A percentile compares a stretch with the other conserved stretches of the same genome.
phyloP scores from a whole-genome alignment of 2,329 filamentous ascomycete genomes.

The Calonectria honghensis region DNA sequence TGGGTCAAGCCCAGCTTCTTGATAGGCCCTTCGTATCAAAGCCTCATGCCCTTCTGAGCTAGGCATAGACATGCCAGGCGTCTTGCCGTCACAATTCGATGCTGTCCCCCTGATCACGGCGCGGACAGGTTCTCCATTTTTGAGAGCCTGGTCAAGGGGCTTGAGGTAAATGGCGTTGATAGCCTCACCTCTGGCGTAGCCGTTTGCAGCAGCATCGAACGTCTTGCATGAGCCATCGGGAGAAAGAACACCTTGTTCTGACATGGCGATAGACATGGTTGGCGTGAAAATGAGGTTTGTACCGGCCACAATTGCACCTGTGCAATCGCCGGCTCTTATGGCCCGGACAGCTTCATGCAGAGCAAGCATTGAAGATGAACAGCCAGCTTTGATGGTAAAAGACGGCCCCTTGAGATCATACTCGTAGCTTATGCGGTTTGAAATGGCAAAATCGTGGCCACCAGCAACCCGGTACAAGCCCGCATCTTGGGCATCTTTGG shows the following conservation, averaged over 20 bases:
- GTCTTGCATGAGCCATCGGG: neutral
- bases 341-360: neutral
- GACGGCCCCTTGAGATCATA: neutral
- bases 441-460: neutral
- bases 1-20: conserved; percentile 60
- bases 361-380: neutral
- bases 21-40: conserved; percentile 62
- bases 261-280: neutral
- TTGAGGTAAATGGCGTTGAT: neutral
- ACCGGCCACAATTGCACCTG: neutral
- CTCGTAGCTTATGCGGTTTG: neutral
- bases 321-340: neutral
- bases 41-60: conserved; percentile 63
- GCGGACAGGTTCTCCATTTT: conserved; percentile 51
- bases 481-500: neutral
- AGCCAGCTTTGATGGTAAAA: neutral
- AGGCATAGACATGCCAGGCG: conserved; percentile 57
- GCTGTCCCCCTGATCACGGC: conserved; percentile 50
- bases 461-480: neutral
- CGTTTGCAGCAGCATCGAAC: conserved; percentile 4
- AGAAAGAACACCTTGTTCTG: conserved; percentile 6
- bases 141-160: conserved; percentile 58
- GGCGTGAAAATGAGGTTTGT: neutral
- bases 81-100: conserved; percentile 48
- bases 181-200: conserved; percentile 10